Evolutionary conservation across 257 asterid species (phyloP).

Genomic region (Capsicum rhomboideum): DNA sequence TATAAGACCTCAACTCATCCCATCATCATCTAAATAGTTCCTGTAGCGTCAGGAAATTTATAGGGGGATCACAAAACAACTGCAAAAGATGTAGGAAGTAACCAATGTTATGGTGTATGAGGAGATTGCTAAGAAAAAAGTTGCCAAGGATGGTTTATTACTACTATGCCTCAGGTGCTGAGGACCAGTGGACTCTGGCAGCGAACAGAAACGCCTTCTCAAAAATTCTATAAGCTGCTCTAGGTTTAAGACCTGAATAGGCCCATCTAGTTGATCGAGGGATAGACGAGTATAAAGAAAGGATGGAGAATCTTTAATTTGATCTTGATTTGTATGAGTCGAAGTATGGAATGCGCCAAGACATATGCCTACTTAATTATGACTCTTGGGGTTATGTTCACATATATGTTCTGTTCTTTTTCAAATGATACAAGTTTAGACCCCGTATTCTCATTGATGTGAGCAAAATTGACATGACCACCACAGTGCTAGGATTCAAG

Average conservation of each 20-base stretch:
- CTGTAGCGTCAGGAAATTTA: not conserved
- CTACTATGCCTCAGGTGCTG: slow-evolving; percentile 97
- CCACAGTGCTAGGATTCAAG: slow-evolving; percentile 54
- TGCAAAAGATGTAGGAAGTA: slow-evolving; percentile 55
- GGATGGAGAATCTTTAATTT: too few relatives aligned
- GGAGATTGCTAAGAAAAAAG: slow-evolving; percentile 81
- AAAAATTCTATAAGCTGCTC: slow-evolving; percentile 67
- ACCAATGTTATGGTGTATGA: slow-evolving; percentile 81
- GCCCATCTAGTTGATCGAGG: too few relatives aligned
- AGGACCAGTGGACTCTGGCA: slow-evolving; percentile 86
- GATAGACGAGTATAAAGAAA: too few relatives aligned
- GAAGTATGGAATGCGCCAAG: too few relatives aligned
- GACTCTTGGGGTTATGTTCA: not conserved
- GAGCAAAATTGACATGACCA: slow-evolving; percentile 74
- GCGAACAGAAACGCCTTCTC: slow-evolving; percentile 90
- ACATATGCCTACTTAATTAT: not conserved
- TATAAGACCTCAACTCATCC: not conserved
- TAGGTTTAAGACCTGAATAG: not conserved
- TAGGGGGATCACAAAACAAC: slow-evolving; percentile 11
- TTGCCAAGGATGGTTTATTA: slow-evolving; percentile 86
- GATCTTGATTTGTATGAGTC: too few relatives aligned
- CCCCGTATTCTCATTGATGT: slow-evolving; percentile 92
- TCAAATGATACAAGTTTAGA: slow-evolving; percentile 65
- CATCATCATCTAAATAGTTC: not conserved
- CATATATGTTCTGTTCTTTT: not conserved